These are phyloP conservation scores for Myxozyma vanderwaltii DNA, from an alignment of 805 yeast species.

Conservation along the genomic window DNA sequence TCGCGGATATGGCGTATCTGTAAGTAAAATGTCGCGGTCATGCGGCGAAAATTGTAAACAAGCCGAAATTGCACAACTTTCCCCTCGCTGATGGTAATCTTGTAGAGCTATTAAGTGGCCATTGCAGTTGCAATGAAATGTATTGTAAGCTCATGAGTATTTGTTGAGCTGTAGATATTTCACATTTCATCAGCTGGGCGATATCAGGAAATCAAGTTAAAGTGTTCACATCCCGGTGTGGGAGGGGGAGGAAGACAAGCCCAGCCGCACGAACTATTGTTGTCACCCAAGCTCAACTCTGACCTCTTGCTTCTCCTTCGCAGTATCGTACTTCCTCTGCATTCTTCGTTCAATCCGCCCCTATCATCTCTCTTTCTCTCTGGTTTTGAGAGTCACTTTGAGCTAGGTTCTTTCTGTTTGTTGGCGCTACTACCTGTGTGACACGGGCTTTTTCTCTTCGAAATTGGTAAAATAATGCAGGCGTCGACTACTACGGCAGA, in stretches of 20 bases:
- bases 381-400: too few relatives aligned
- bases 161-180: background rate
- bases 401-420: background rate
- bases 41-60: background rate
- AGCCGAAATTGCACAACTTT: background rate
- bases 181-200: background rate
- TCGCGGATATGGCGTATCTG: background rate
- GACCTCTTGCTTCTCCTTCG: too few relatives aligned
- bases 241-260: too few relatives aligned
- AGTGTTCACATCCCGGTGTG: too few relatives aligned
- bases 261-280: too few relatives aligned
- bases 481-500: slow-evolving; percentile 10
- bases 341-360: too few relatives aligned
- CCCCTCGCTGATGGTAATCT: background rate
- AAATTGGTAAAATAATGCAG: background rate
- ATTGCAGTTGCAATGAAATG: background rate
- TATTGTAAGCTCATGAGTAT: too few relatives aligned
- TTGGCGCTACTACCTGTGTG: background rate
- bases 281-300: too few relatives aligned
- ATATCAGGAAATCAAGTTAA: background rate
- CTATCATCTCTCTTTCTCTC: too few relatives aligned
- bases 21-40: background rate
- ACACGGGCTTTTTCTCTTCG: background rate
- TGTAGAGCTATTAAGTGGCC: background rate
- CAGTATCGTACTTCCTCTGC: too few relatives aligned